Evolutionary conservation across 805 yeast species (phyloP).

Genomic region (Aciculoconidium aculeatum): DNA sequence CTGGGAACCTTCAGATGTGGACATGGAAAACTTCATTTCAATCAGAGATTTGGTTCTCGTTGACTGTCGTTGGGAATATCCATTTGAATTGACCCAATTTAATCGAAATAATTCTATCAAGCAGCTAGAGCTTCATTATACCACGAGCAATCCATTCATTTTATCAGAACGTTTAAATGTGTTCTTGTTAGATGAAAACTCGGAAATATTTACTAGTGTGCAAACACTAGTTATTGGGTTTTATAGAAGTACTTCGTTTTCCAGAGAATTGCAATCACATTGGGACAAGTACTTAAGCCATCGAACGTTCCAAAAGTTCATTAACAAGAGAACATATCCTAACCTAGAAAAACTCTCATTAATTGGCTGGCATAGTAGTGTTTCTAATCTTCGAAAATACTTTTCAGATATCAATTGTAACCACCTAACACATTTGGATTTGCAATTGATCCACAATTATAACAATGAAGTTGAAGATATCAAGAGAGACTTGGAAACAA

Average conservation of each 20-base stretch:
- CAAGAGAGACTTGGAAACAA: constrained; percentile 2
- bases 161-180: constrained; percentile 32
- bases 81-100: constrained; percentile 39
- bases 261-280: no score
- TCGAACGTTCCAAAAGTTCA: constrained; percentile 10
- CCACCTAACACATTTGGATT: constrained; percentile 7
- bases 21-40: constrained; percentile 8
- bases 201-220: constrained; percentile 13
- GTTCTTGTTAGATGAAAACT: constrained; percentile 19
- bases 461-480: constrained; percentile 5
- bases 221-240: constrained; percentile 11
- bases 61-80: constrained; percentile 55
- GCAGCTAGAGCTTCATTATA: constrained; percentile 19
- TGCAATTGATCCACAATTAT: constrained; percentile 7
- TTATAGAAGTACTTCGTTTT: constrained; percentile 7
- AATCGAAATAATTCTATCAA: constrained; percentile 20
- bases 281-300: constrained; percentile 7
- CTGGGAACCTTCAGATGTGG: constrained; percentile 27
- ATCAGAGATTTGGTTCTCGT: constrained; percentile 24
- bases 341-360: constrained; percentile 12
- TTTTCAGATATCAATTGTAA: constrained; percentile 2
- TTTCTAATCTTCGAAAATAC: constrained; percentile 4
- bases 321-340: constrained; percentile 10
- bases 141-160: constrained; percentile 26
- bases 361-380: constrained; percentile 19